These are phyloP conservation scores for Xylariaceae sp. DNA, from an alignment of 2,329 filamentous ascomycete genomes.

Conservation along the genomic window DNA sequence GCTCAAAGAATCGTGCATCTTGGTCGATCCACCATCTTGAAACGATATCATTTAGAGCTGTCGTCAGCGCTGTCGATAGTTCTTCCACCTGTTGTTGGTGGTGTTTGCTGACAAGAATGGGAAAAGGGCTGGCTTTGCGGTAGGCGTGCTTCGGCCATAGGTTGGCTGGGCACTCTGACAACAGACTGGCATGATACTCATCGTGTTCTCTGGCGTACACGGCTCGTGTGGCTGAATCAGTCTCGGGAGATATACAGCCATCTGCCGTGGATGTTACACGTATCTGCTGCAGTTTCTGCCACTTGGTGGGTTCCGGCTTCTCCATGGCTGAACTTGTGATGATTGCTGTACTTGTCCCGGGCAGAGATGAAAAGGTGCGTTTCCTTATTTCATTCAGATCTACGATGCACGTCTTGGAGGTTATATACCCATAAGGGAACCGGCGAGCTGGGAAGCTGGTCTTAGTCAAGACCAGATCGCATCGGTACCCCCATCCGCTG, in stretches of 20 bases:
- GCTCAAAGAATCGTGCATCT: slow-evolving; percentile 28
- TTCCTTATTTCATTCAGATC: neutral
- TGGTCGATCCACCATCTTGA: slow-evolving; percentile 36
- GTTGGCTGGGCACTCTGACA: slow-evolving; percentile 11
- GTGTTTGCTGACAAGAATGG: slow-evolving; percentile 31
- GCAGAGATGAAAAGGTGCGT: neutral
- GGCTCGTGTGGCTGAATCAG: neutral
- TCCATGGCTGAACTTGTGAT: neutral
- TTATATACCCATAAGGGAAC: too few species aligned
- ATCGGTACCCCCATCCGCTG: too few species aligned
- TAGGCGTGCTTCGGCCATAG: slow-evolving; percentile 32
- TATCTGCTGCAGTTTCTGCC: slow-evolving; percentile 8
- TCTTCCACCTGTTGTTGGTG: slow-evolving; percentile 30
- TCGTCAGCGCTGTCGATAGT: slow-evolving; percentile 31
- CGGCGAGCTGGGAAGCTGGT: too few species aligned
- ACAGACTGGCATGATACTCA: slow-evolving; percentile 1
- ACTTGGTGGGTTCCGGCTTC: neutral
- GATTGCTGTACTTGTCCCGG: neutral
- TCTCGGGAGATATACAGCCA: neutral
- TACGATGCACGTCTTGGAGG: neutral
- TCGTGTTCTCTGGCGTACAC: slow-evolving; percentile 1
- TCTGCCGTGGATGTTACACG: neutral
- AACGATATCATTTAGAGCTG: slow-evolving; percentile 35
- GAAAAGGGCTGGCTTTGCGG: slow-evolving; percentile 29
- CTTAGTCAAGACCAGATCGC: too few species aligned